Base-by-base conservation (phyloP, 2,329 filamentous ascomycete species). In the Neofusicoccum cordaticola region DNA sequence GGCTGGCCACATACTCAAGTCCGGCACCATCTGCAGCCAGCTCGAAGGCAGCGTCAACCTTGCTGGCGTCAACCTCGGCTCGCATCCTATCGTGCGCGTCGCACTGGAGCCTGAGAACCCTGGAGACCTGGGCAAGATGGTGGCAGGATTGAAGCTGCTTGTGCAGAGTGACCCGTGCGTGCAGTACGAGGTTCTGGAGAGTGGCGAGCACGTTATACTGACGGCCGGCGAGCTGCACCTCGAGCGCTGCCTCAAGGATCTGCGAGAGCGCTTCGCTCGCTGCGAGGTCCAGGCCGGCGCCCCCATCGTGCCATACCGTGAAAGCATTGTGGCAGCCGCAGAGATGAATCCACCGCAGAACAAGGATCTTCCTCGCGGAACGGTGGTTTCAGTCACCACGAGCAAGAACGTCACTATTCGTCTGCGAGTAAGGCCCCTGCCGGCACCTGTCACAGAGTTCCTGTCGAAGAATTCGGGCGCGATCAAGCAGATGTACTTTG, bases 131-230 rank as follows among this genome's bases (percentile, higher is more conserved):
- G 90, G 95, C 75, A 97, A 96, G 80, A 96, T 99, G 93, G 93
- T 99, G 64, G 85, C 86, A 5, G 95, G 95, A 0, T 81, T 99
- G 61, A 88, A 88, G 67, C 81, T 99, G 17, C 86, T 99, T 0
- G 93, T 97, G 37, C 93, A 97, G 73, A 96, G 93, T 71, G 95
- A 99, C 72, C 94, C 95, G 0, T 98, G 95, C 72, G 95, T 94
- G 13, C 89, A 96, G 75, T 99, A 99, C 71, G 93, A 98, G 75
- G 92, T 96, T 58, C 89, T 98, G 61, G 86, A 89, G 64, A 97
- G 90, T 69, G 95, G 95, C 64, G 95, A 99, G 78, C 95, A 99
- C 76, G 95, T 99, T 47, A 87, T 99, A 22, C 79, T 97, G 42
- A 98, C 95, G 0, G 95, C 95, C 5, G 95, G 95, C 62, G 95